Evolutionary conservation across 2,329 filamentous ascomycete genomes (phyloP).

Genomic region (Metarhizium robertsii): DNA sequence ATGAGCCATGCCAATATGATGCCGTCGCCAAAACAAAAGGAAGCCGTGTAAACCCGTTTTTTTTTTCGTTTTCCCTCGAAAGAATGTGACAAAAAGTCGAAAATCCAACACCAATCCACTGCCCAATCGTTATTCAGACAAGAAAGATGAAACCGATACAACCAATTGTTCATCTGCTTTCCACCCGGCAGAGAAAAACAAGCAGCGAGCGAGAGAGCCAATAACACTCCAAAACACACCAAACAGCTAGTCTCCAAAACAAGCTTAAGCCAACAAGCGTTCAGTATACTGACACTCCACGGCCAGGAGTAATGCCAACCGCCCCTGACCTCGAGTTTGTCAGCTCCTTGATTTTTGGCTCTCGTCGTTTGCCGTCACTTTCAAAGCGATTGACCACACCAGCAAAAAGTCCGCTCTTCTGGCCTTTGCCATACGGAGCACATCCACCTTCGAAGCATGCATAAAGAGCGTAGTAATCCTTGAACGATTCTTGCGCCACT

Average conservation of each 20-base stretch:
- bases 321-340: background rate
- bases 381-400: conserved; percentile 2
- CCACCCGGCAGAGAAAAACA: background rate
- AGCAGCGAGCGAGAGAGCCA: background rate
- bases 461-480: too few relatives aligned
- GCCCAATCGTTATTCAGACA: background rate
- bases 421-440: conserved; percentile 10
- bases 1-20: background rate
- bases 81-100: background rate
- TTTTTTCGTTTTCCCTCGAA: background rate
- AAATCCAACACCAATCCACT: background rate
- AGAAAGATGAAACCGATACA: background rate
- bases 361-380: conserved; percentile 13
- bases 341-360: conserved; percentile 7
- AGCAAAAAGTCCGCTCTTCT: conserved; percentile 5
- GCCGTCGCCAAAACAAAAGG: background rate
- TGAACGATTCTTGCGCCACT: conserved; percentile 37
- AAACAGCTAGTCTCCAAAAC: background rate
- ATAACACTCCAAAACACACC: background rate
- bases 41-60: background rate
- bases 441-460: too few relatives aligned
- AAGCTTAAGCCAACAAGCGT: background rate
- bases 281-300: conserved; percentile 1
- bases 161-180: background rate
- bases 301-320: background rate